Conservation (phyloP, 73 alveolate genomes). For the Effrenium voratum region DNA sequence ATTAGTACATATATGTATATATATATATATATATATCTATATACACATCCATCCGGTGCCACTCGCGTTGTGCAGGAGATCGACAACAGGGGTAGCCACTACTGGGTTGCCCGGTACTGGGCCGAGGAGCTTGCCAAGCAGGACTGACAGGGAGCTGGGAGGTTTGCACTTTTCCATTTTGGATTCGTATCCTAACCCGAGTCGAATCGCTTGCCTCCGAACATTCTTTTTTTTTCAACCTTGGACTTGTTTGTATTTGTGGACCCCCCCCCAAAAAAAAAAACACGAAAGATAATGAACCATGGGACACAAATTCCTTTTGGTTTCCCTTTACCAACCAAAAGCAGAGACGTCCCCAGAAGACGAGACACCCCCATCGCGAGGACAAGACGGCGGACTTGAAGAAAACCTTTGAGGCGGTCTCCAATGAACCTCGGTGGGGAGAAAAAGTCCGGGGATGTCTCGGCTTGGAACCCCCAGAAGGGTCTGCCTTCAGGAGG, state of each 20-base stretch:
- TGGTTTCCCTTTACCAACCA: no score
- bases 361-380: background rate
- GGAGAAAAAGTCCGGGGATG: no score
- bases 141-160: background rate
- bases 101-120: conserved; percentile 89
- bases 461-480: no score
- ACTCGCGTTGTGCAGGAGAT: no score
- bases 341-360: background rate
- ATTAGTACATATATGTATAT: no score
- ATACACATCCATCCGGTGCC: no score
- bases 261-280: background rate
- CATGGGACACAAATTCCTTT: no score
- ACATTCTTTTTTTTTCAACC: no score
- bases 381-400: conserved; percentile 46
- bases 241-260: no score
- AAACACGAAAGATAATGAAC: background rate
- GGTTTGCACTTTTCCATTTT: background rate
- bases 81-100: conserved; percentile 93
- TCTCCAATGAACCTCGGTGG: conserved; percentile 23
- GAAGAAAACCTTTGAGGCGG: conserved; percentile 24
- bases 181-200: background rate
- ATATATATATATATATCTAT: no score
- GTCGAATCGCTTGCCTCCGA: no score
- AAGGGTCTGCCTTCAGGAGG: no score
- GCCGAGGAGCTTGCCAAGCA: conserved; percentile 82